A percentile compares a stretch with the other conserved stretches of the same genome.
Evolutionary conservation across 1,284 basidiomycete species (phyloP).

Genomic region (Ceraceosorus guamensis): DNA sequence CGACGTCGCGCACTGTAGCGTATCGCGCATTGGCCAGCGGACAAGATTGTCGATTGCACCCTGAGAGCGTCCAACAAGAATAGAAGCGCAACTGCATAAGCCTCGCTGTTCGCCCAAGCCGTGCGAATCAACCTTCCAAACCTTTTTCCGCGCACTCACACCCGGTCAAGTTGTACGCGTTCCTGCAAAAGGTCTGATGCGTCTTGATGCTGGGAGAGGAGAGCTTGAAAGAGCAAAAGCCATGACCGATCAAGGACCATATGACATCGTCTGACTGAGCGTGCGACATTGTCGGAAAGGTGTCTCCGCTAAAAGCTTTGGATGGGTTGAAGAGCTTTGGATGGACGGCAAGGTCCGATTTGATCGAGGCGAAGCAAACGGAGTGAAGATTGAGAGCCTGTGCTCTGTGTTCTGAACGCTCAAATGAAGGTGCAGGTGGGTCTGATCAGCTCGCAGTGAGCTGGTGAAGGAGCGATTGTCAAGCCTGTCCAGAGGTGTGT

Average conservation of each 20-base stretch:
- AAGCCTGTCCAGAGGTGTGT: too few species aligned
- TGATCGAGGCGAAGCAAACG: too few species aligned
- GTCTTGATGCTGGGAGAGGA: constrained; percentile 29
- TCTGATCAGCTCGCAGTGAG: too few species aligned
- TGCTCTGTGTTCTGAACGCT: too few species aligned
- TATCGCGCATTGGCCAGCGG: constrained; percentile 94
- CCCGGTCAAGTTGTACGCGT: constrained; percentile 59
- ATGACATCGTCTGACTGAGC: constrained; percentile 48
- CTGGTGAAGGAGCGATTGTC: too few species aligned
- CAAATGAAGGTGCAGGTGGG: too few species aligned
- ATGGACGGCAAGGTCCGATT: too few species aligned
- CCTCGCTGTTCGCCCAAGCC: not conserved
- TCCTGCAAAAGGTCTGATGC: constrained; percentile 10
- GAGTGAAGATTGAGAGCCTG: too few species aligned
- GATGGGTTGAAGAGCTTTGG: too few species aligned
- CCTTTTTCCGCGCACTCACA: constrained; percentile 99
- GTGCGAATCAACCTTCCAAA: constrained; percentile 65
- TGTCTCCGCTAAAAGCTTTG: too few species aligned
- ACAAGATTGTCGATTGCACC: constrained; percentile 87
- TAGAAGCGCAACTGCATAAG: not conserved
- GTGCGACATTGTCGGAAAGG: not conserved
- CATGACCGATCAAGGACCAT: constrained; percentile 45
- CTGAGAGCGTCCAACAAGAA: not conserved
- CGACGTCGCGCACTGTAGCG: constrained; percentile 90
- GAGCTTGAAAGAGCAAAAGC: constrained; percentile 48